phyloP scores from a whole-genome alignment of 495 filamentous ascomycete genomes.

The Annulohypoxylon bovei region DNA sequence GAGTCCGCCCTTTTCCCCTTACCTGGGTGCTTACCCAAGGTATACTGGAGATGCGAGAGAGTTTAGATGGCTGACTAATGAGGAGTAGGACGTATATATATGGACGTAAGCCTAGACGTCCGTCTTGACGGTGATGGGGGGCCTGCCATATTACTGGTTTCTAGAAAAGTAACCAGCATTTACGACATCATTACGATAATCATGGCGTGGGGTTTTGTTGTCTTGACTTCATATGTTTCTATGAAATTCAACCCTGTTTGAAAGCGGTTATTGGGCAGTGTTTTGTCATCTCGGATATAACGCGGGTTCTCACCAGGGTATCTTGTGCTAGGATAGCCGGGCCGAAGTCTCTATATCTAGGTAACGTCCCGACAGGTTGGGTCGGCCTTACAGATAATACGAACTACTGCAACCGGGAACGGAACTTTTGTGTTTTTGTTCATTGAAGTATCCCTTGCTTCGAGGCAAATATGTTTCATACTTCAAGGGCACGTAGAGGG shows the following conservation, averaged over 20 bases:
- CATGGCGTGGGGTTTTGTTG: background rate
- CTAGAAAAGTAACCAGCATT: background rate
- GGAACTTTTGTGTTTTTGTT: background rate
- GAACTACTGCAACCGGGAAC: background rate
- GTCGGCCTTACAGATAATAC: background rate
- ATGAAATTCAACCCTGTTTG: background rate
- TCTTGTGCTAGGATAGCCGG: background rate
- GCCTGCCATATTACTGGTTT: background rate
- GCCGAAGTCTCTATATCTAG: background rate
- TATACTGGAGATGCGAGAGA: no score
- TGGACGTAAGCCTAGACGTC: constrained; percentile 17
- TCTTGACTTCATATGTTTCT: background rate
- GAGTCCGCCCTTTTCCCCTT: constrained; percentile 9
- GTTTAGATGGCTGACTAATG: background rate
- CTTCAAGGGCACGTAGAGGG: no score
- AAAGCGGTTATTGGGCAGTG: background rate
- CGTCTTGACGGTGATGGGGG: background rate
- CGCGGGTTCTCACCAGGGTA: background rate
- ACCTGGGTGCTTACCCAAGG: no score
- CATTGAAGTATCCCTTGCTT: background rate
- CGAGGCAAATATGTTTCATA: background rate
- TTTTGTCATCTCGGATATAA: background rate
- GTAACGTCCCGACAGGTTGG: background rate
- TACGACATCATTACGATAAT: background rate
- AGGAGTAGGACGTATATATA: constrained; percentile 37